Evolutionary conservation across 2,329 filamentous ascomycete genomes (phyloP).

Genomic region (Ascocoryne sarcoides): DNA sequence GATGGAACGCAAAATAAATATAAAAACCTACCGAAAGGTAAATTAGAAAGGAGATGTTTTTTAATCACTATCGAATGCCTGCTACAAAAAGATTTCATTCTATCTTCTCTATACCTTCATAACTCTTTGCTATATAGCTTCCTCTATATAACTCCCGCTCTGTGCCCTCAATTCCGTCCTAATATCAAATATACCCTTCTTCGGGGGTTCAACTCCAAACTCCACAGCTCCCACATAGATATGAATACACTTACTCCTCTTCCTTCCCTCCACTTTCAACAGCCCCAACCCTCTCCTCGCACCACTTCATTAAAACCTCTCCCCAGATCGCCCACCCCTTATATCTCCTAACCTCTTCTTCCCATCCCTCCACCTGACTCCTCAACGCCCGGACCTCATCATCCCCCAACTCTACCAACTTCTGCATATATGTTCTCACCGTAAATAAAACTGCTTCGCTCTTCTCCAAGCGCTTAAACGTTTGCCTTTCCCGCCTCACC

Average conservation of each 20-base stretch:
- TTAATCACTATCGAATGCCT: too few relatives aligned
- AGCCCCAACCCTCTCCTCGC: constrained; percentile 9
- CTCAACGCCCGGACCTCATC: constrained; percentile 34
- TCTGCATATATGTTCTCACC: constrained; percentile 38
- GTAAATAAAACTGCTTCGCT: constrained; percentile 39
- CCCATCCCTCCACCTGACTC: constrained; percentile 37
- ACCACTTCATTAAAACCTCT: constrained; percentile 10
- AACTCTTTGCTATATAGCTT: too few relatives aligned
- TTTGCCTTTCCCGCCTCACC: constrained; percentile 41
- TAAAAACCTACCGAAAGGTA: too few relatives aligned
- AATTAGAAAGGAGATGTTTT: too few relatives aligned
- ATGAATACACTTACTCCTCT: neutral
- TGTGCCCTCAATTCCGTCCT: too few relatives aligned
- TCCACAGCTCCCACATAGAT: too few relatives aligned
- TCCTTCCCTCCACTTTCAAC: neutral
- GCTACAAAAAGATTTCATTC: too few relatives aligned
- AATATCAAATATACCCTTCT: too few relatives aligned
- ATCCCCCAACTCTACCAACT: constrained; percentile 32
- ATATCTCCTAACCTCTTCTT: constrained; percentile 35
- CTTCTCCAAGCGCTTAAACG: constrained; percentile 37
- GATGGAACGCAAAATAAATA: too few relatives aligned
- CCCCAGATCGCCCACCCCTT: constrained; percentile 38
- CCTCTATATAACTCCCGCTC: too few relatives aligned
- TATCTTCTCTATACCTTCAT: too few relatives aligned
- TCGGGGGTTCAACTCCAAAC: too few relatives aligned